A percentile compares a stretch with the other conserved stretches of the same genome.
Evolutionary conservation across 305 asterid genomes (phyloP).

Genomic region (Fraxinus dipetala): DNA sequence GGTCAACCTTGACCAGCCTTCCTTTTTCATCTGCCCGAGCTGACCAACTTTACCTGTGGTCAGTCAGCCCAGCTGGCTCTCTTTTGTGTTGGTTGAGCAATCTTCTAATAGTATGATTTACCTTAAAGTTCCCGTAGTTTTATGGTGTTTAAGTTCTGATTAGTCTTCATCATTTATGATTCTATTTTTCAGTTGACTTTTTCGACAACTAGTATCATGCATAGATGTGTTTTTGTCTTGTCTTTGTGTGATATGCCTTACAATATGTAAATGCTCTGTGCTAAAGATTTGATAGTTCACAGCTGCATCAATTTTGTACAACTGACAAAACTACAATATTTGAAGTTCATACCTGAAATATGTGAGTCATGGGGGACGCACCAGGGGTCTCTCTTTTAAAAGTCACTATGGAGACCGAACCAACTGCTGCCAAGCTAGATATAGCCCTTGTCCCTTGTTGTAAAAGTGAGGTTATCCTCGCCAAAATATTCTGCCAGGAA

Average conservation of each 20-base stretch:
- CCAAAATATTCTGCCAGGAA: background rate
- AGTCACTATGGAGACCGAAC: background rate
- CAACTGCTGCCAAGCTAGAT: background rate
- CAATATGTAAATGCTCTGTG: background rate
- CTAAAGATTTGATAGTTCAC: background rate
- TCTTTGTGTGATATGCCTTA: background rate
- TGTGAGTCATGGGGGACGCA: background rate
- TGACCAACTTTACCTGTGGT: background rate
- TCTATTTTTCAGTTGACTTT: background rate
- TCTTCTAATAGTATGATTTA: background rate
- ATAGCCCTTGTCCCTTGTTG: background rate
- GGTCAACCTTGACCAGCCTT: background rate
- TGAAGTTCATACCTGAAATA: background rate
- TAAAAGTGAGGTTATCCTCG: background rate
- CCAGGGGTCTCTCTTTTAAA: background rate
- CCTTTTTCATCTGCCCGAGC: background rate
- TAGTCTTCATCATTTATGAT: background rate
- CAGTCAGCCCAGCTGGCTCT: background rate
- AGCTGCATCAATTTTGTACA: background rate
- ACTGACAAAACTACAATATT: background rate
- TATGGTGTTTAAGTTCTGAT: background rate
- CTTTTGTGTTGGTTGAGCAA: background rate
- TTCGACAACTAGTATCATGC: background rate
- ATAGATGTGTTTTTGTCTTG: background rate
- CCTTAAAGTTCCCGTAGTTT: background rate